Evolutionary conservation across 129 eudicot species (phyloP), one percentile per base, ranked within the genome.

Genomic region (Chrysanthemum seticuspe): DNA sequence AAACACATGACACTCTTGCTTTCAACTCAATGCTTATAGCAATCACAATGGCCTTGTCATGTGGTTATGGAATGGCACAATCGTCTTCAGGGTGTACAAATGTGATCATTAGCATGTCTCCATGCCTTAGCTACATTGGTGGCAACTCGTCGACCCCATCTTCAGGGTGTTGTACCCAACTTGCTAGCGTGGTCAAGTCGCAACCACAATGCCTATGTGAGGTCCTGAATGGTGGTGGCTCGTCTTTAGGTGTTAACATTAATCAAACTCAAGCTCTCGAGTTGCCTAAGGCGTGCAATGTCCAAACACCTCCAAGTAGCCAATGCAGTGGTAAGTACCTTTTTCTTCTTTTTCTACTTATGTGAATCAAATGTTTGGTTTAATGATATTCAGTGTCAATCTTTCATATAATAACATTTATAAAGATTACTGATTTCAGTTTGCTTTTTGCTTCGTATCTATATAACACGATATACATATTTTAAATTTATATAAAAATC

Each of bases 181-280:
- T 91, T 1, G 78, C 83, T 27, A 83, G 73, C 1, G 97, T 91
- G 11, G 95, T 86, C 6, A 70, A 73, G 44, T 77, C 95, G 21
- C 79, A 86, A 48, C 95, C 97, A 3, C 85, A 71, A 56, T 91
- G 97, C 67, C 31, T 91, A 51, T 91, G 97, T 55, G 78, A 78
- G 67, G 87, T 82, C 65, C 60, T 91, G 10, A 83, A 82, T 5
- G 91, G 91, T 52, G 91, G 90, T 16, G 81, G 77, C 34, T 76
- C 96, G 5, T 79, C 85, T 1, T 23, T 86, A 13, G 97, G 96
- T 16, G 66, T 91, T 25, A 75, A 67, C 65, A 82, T 88, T 48
- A 91, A 91, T 76, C 96, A 91, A 79, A 81, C 92, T 40, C 96
- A 74, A 15, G 92, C 96, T 69, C 77, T 84, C 50, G 96, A 81